Percentiles rank a stretch among this genome's conserved stretches.
Conservation (phyloP, 2,329 filamentous ascomycete genomes). For the Penicillium brevicompactum region DNA sequence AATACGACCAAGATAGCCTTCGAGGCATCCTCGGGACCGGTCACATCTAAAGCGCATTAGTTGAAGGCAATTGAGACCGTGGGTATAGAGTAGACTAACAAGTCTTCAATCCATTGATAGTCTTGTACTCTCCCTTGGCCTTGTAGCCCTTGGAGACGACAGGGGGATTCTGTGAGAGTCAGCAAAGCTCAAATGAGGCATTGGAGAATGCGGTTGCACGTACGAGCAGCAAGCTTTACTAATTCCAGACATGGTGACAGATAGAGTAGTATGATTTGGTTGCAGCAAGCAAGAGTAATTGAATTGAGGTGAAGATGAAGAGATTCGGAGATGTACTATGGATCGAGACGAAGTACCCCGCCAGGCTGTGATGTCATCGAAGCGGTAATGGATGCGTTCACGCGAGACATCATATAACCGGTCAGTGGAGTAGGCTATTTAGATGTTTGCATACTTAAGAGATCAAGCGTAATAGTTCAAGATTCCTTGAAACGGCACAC, state of each 20-base stretch:
- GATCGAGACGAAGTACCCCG: conserved; percentile 9
- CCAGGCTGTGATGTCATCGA: conserved; percentile 24
- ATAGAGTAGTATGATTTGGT: conserved; percentile 6
- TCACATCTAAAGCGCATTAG: conserved; percentile 48
- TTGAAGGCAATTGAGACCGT: neutral
- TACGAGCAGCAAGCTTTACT: conserved; percentile 51
- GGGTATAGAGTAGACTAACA: conserved; percentile 44
- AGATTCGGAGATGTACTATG: neutral
- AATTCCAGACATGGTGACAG: conserved; percentile 40
- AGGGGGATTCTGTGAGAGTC: conserved; percentile 42
- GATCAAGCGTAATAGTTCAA: too few relatives aligned
- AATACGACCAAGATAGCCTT: conserved; percentile 61
- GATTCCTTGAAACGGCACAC: too few relatives aligned
- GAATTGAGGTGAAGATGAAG: neutral
- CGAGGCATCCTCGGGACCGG: conserved; percentile 58
- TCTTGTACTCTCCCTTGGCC: conserved; percentile 61
- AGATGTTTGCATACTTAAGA: too few relatives aligned
- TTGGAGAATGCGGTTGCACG: conserved; percentile 15
- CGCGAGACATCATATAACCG: neutral
- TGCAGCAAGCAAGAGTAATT: conserved; percentile 11
- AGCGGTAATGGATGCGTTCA: conserved; percentile 3
- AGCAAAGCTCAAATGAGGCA: neutral
- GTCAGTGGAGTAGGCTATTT: neutral
- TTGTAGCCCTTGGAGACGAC: conserved; percentile 51
- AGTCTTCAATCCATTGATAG: conserved; percentile 63